Base-by-base conservation (phyloP, 805 yeast species). In the Lachancea mirantina region DNA sequence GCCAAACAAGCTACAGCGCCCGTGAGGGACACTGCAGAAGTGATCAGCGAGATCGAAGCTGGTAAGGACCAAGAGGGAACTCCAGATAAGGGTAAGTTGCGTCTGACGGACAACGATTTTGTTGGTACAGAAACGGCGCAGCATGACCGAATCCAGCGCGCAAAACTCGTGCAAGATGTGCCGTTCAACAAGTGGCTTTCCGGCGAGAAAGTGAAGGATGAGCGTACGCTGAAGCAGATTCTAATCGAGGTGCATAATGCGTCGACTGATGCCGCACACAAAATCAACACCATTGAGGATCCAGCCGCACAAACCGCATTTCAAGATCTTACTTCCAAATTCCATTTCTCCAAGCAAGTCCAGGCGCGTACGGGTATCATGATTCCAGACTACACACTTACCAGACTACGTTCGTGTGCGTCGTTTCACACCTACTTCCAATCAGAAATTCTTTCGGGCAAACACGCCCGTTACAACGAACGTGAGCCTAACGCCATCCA, bases 401-500 rank as follows among this genome's bases (percentile, higher is more conserved):
- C 67, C 2, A 45, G 50, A 22, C 41, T 61, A 8, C 34, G 38
- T 8, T 49, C 54, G 3, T 65, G 61, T 8, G 13, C 32, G 5
- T 45, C 47, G 3, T 52, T 60, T 25, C 49, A 47, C 14, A 31
- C 43, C 4, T 61, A 51, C 35, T 59, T 45, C 30, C 36, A 42
- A 13, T 34, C 38, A 5, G 50, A 55, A 27, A 43, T 59, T 20
- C 35, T 60, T 8, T 47, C 56, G 13, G 64, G 65, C 15, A 53
- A 46, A 32, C 38, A 48, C 8, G 42, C 39, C 6, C 61, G 62
- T 50, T 68, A 61, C 42, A 72, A 71, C 46, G 87, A 80, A 50
- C 70, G 76, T 51, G 72, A 76, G 47, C 87, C 92, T n/a, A 72
- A 80, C 47, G 89, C 84, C 18, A 72, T 84, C 35, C 74, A 76